These are phyloP conservation scores for Lobosporangium transversale DNA, from an alignment of 192 early-diverging fungal genomes.

Conservation along the genomic window DNA sequence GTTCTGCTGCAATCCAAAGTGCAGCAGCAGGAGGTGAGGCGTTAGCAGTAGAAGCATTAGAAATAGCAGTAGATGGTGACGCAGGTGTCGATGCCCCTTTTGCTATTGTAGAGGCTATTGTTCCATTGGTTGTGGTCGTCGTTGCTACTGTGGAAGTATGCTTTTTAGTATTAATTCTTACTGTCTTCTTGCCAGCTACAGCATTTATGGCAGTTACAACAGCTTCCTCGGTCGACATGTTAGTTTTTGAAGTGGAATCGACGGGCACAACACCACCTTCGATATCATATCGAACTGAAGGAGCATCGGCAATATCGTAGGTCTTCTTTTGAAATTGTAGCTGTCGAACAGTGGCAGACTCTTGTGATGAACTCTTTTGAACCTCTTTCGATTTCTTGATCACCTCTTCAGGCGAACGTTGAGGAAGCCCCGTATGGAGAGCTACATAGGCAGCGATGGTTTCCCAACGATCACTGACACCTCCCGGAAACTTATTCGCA, in stretches of 20 bases:
- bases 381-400: constrained; percentile 76
- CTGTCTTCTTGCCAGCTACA: constrained; percentile 6
- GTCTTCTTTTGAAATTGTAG: constrained; percentile 44
- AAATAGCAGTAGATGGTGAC: not conserved
- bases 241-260: not conserved
- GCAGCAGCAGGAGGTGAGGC: constrained; percentile 30
- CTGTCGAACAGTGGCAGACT: constrained; percentile 21
- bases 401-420: constrained; percentile 73
- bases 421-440: constrained; percentile 69
- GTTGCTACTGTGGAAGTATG: not conserved
- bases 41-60: constrained; percentile 17
- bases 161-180: no score
- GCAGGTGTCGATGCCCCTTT: constrained; percentile 1
- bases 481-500: constrained; percentile 83
- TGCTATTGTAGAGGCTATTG: not conserved
- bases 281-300: constrained; percentile 62
- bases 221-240: not conserved
- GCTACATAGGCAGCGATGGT: constrained; percentile 84
- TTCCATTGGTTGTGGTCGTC: not conserved
- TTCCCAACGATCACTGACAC: constrained; percentile 79
- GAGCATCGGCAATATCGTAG: constrained; percentile 51
- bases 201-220: constrained; percentile 1
- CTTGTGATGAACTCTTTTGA: constrained; percentile 62
- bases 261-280: constrained; percentile 29
- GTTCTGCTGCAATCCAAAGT: constrained; percentile 64